Evolutionary conservation across 108 stramenopile genomes (phyloP), one percentile per base, ranked within the genome.

Genomic region (Nitzschia sp.): DNA sequence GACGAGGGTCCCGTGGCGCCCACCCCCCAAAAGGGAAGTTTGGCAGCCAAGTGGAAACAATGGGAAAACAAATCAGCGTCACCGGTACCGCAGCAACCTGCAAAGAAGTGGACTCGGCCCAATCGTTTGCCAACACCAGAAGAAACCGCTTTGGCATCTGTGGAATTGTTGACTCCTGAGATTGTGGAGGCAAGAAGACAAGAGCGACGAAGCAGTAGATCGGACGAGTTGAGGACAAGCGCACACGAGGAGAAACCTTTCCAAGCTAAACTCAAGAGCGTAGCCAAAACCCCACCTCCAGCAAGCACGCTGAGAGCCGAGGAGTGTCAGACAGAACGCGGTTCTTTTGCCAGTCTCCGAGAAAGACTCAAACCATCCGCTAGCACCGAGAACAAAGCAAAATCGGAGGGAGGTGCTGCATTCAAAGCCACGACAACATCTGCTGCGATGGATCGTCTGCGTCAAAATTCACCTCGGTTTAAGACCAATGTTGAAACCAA

Each of bases 21-120:
- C 7, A 11, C 43, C 15, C n/a, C 15, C 10, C 67, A 67, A 52
- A 51, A 57, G 15, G 40, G 52, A 17, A 74, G 50, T 44, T 54
- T 73, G 29, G 65, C 50, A 22, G 63, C 72, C 11, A 57, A 65
- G 25, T 74, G 73, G 73, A 55, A 74, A 54, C 24, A 58, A 59
- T 70, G 53, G 53, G 69, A 70, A 40, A 56, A 22, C 53, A 70
- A 70, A 50, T 12, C 57, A 11, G 24, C 44, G 48, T 10, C 57
- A 59, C 29, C 57, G 15, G 29, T 44, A 2, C 26, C 55, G 17
- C 44, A 44, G 1, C 37, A 39, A 38, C 25, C 26, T 53, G 50
- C 52, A 12, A 14, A 40, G 39, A 57, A 22, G 5, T 38, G 43
- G 44, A 68, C 56, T 15, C 25, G 22, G 5, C 42, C 12, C 40